Conservation (phyloP, 1,139 yeast genomes). For the Yamadazyma jaroonii region DNA sequence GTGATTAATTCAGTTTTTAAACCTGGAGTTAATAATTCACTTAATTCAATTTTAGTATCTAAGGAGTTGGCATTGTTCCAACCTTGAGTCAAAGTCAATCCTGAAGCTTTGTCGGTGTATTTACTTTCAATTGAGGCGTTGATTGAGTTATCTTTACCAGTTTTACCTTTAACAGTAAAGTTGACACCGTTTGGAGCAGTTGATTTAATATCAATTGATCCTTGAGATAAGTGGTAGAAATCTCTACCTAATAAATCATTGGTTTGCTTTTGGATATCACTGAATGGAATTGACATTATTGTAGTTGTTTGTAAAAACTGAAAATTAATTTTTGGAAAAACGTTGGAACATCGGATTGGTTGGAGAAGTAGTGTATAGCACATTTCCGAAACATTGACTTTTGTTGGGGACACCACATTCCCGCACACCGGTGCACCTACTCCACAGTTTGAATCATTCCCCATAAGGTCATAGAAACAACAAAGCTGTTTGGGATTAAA, state of each 20-base stretch:
- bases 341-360: conserved; percentile 4
- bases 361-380: conserved; percentile 1
- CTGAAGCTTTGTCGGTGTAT: conserved; percentile 90
- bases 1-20: conserved; percentile 91
- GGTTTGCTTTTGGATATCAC: conserved; percentile 87
- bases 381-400: background rate
- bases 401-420: conserved; percentile 1
- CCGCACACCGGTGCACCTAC: conserved; percentile 1
- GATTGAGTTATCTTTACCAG: conserved; percentile 77
- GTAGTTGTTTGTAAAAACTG: background rate
- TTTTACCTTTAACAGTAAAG: conserved; percentile 92
- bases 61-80: conserved; percentile 95
- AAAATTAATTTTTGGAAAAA: conserved; percentile 1
- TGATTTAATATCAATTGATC: conserved; percentile 86
- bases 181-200: conserved; percentile 96
- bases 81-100: conserved; percentile 93
- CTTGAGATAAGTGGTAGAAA: conserved; percentile 88
- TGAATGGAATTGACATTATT: conserved; percentile 53
- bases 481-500: no score
- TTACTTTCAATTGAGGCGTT: conserved; percentile 90
- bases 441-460: background rate
- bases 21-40: conserved; percentile 92
- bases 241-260: conserved; percentile 88
- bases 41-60: conserved; percentile 90
- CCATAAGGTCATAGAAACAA: no score